These are phyloP conservation scores for Agaricales sp. DNA, from an alignment of 1,284 basidiomycete species.

Conservation along the genomic window DNA sequence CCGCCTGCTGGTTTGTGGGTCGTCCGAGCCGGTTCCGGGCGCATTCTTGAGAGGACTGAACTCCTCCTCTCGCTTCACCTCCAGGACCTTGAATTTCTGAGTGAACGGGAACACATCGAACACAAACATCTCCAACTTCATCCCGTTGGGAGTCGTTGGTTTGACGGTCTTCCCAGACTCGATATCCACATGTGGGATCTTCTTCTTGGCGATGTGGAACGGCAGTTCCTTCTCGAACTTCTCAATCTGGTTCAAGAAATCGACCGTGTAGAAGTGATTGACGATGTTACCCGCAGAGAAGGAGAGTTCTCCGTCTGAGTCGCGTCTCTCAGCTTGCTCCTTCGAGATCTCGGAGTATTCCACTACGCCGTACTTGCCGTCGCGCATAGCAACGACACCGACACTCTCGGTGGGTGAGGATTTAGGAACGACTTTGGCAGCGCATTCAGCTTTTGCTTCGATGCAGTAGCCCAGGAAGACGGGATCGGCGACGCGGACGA, in stretches of 20 bases:
- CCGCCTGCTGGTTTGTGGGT: conserved; percentile 81
- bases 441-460: conserved; percentile 76
- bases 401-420: conserved; percentile 82
- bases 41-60: conserved; percentile 98
- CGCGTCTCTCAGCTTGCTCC: conserved; percentile 75
- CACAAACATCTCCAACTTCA: conserved; percentile 99
- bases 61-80: conserved; percentile 83
- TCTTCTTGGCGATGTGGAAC: conserved; percentile 97
- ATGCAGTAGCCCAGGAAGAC: conserved; percentile 94
- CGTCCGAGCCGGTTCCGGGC: conserved; percentile 88
- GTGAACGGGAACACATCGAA: conserved; percentile 99
- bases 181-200: conserved; percentile 82
- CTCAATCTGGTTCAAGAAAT: conserved; percentile 75
- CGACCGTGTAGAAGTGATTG: conserved; percentile 96
- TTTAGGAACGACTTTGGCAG: conserved; percentile 96
- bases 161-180: conserved; percentile 59
- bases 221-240: conserved; percentile 85
- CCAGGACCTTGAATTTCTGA: conserved; percentile 76
- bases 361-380: conserved; percentile 82
- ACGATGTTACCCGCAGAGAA: conserved; percentile 97
- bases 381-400: conserved; percentile 85
- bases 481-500: conserved; percentile 95
- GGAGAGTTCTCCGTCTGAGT: conserved; percentile 66
- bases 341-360: conserved; percentile 96
- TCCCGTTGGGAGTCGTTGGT: conserved; percentile 89